Evolutionary conservation across 768 basidiomycete genomes (phyloP).

Genomic region (Pisolithus marmoratus): DNA sequence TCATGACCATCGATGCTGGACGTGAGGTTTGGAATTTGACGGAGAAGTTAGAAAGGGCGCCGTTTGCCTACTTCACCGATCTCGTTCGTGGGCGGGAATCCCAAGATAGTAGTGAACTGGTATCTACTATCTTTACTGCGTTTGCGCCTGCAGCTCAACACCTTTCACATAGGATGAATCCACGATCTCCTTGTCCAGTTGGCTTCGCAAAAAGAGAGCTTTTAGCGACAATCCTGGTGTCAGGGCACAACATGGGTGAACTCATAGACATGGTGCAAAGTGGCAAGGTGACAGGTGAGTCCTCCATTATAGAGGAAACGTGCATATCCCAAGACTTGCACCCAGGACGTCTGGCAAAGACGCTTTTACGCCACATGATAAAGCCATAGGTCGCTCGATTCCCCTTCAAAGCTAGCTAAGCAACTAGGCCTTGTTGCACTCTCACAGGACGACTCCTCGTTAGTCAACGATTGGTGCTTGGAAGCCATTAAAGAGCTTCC

Average conservation of each 20-base stretch:
- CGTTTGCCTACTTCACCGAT: conserved; percentile 77
- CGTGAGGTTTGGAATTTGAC: conserved; percentile 58
- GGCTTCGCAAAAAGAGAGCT: conserved; percentile 47
- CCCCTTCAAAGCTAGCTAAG: conserved; percentile 40
- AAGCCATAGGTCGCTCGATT: conserved; percentile 32
- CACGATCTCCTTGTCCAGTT: conserved; percentile 85
- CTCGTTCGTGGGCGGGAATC: conserved; percentile 50
- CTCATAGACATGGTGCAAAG: conserved; percentile 71
- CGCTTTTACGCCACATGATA: conserved; percentile 69
- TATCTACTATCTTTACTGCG: conserved; percentile 22
- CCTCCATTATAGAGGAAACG: neutral
- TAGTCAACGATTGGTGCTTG: conserved; percentile 51
- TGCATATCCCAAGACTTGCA: neutral
- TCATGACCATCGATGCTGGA: conserved; percentile 67
- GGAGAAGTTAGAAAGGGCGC: conserved; percentile 49
- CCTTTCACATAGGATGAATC: conserved; percentile 60
- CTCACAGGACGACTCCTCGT: conserved; percentile 24
- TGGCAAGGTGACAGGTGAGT: conserved; percentile 62
- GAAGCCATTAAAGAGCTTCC: conserved; percentile 65
- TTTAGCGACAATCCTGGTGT: conserved; percentile 56
- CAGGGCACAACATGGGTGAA: conserved; percentile 61
- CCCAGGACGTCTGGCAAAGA: conserved; percentile 75
- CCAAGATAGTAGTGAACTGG: conserved; percentile 83
- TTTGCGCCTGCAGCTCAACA: neutral
- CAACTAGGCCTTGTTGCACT: conserved; percentile 45